These are phyloP conservation scores for Phytophthora megakarya DNA, from an alignment of 352 stramenopile species.

Conservation along the genomic window DNA sequence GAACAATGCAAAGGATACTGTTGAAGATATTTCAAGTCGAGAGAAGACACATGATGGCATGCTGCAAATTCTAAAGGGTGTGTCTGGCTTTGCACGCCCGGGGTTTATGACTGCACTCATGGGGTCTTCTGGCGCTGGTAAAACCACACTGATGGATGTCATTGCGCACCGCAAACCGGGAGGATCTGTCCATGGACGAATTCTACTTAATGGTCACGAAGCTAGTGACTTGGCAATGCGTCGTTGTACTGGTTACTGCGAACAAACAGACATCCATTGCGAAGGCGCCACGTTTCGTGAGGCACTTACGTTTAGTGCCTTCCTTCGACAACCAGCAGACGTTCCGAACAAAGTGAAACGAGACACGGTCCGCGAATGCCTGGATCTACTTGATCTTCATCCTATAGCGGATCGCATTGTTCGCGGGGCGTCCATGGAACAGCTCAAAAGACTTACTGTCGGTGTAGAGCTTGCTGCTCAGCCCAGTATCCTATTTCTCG, in stretches of 20 bases:
- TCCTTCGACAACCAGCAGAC: constrained; percentile 60
- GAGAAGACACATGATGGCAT: constrained; percentile 35
- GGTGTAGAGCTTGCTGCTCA: constrained; percentile 53
- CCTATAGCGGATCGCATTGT: constrained; percentile 55
- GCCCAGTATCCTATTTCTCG: constrained; percentile 56
- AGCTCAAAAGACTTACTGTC: constrained; percentile 60
- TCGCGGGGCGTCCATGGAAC: constrained; percentile 47
- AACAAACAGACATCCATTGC: constrained; percentile 54
- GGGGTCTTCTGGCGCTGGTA: constrained; percentile 55
- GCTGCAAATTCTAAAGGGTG: constrained; percentile 80
- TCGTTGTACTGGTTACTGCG: constrained; percentile 53
- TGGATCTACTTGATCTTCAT: constrained; percentile 78
- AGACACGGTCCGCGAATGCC: constrained; percentile 72
- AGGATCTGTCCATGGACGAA: constrained; percentile 43
- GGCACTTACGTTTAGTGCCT: constrained; percentile 89
- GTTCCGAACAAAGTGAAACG: constrained; percentile 42
- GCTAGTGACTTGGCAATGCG: constrained; percentile 52
- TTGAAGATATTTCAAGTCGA: neutral
- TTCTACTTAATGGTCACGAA: constrained; percentile 58
- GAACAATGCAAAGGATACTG: too few relatives aligned
- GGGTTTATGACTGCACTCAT: constrained; percentile 67
- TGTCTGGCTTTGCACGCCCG: constrained; percentile 58
- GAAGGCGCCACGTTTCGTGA: constrained; percentile 86
- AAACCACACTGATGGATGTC: constrained; percentile 47
- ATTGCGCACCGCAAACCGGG: constrained; percentile 46